Evolutionary conservation across 1,284 basidiomycete genomes (phyloP).

Genomic region (Ustilago esculenta): DNA sequence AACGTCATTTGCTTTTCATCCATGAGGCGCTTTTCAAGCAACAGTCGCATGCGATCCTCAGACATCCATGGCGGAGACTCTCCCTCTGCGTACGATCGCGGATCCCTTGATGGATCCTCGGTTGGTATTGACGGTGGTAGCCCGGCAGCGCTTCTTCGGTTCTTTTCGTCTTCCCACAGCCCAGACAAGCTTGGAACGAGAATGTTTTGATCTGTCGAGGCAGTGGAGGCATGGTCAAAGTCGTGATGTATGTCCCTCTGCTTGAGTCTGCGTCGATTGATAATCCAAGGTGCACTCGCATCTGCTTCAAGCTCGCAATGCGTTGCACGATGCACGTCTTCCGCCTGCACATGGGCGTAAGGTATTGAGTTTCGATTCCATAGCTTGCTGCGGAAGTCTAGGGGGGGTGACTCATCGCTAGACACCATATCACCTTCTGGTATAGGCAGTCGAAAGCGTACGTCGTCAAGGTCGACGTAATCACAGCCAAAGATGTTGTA

Average conservation of each 20-base stretch:
- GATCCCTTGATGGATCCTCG: conserved; percentile 47
- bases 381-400: conserved; percentile 24
- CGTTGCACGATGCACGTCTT: conserved; percentile 70
- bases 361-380: conserved; percentile 42
- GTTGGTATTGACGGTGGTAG: conserved; percentile 49
- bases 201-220: conserved; percentile 71
- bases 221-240: conserved; percentile 41
- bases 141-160: conserved; percentile 71
- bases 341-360: conserved; percentile 34
- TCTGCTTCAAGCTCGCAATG: conserved; percentile 86
- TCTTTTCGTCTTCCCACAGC: conserved; percentile 92
- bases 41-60: conserved; percentile 64
- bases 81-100: conserved; percentile 32
- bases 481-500: conserved; percentile 95
- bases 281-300: conserved; percentile 80
- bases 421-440: conserved; percentile 64
- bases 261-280: conserved; percentile 78
- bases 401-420: conserved; percentile 11
- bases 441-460: conserved; percentile 70
- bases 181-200: conserved; percentile 88
- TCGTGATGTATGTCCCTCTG: conserved; percentile 80
- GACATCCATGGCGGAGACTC: conserved; percentile 60
- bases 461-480: conserved; percentile 76
- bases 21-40: conserved; percentile 57
- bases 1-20: conserved; percentile 69